phyloP scores from a whole-genome alignment of 2,329 filamentous ascomycete species.

The Apiospora rasikravindrae region DNA sequence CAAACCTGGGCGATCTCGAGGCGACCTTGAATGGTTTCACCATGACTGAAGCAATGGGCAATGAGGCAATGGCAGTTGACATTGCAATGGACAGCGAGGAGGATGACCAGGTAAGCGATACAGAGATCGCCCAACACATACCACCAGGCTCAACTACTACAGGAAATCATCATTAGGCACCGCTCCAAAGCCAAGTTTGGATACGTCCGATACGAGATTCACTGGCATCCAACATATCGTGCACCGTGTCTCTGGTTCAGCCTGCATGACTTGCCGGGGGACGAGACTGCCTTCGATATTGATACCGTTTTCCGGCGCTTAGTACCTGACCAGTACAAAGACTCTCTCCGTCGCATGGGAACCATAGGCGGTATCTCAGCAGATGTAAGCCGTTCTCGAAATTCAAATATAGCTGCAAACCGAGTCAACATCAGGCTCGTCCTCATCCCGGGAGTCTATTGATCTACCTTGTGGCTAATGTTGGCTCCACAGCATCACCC shows the following conservation, averaged over 20 bases:
- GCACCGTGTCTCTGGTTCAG: constrained; percentile 80
- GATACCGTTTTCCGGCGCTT: constrained; percentile 74
- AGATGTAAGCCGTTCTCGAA: constrained; percentile 63
- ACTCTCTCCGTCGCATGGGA: constrained; percentile 63
- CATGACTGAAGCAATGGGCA: constrained; percentile 39
- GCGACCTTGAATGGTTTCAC: constrained; percentile 52
- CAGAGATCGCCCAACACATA: neutral
- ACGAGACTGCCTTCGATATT: constrained; percentile 63
- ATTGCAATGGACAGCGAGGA: constrained; percentile 52
- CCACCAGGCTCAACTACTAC: constrained; percentile 19
- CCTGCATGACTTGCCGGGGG: constrained; percentile 61
- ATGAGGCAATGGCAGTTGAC: constrained; percentile 24
- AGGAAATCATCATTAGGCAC: constrained; percentile 48
- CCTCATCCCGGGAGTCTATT: constrained; percentile 14
- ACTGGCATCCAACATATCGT: constrained; percentile 76
- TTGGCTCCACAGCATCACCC: constrained; percentile 74
- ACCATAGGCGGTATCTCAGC: constrained; percentile 76
- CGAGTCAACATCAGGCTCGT: constrained; percentile 19
- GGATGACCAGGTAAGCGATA: constrained; percentile 52
- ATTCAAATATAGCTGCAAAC: constrained; percentile 29
- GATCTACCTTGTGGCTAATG: constrained; percentile 40
- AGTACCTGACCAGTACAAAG: constrained; percentile 70
- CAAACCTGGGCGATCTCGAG: constrained; percentile 52
- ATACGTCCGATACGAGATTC: constrained; percentile 73
- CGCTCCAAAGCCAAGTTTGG: constrained; percentile 37